Base-by-base conservation (phyloP, 192 early-diverging fungal species). In the Linnemannia exigua region DNA sequence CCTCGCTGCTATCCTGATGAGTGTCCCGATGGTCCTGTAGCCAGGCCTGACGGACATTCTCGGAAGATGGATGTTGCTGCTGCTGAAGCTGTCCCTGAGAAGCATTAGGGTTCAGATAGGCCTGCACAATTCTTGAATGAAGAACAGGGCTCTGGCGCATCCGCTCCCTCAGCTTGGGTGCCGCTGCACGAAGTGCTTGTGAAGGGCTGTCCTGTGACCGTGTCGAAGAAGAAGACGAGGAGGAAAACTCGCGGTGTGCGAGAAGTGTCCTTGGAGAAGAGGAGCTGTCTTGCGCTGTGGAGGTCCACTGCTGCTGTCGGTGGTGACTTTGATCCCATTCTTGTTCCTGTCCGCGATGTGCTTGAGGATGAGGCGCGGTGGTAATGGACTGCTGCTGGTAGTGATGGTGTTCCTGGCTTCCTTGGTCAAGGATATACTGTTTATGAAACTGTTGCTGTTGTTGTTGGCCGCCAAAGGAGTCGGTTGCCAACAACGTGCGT, bases 111-210 rank as follows among this genome's bases (percentile, higher is more conserved):
- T 80, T 74, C 3, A 86, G 78, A 69, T 86, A 86, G 2, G 84
- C 84, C 67, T 80, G 51, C 14, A 86, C 84, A 35, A 86, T 75
- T 61, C 70, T 79, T 5, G 84, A 86, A 31, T 77, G 72, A 35
- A 74, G 74, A n/a, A 76, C 71, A 25, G 84, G 79, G n/a, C 84
- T 86, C 37, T 79, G 84, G 1, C 78, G 77, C 79, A 86, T 80
- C 28, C 84, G 78, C 20, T 86, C 84, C 9, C 84, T 69, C 22
- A 86, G 74, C 54, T 80, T 86, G 48, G 84, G 77, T 19, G 79
- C 68, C 19, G 46, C 69, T 17, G 70, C 66, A 2, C 79, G 73
- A 8, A 33, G 25, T 11, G 47, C 46, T 31, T 79, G 77, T 72
- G 38, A 71, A 22, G 76, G 37, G n/a, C 72, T 58, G n/a, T 25